phyloP scores from a whole-genome alignment of 208 protist species.

The Crithidia fasciculata region DNA sequence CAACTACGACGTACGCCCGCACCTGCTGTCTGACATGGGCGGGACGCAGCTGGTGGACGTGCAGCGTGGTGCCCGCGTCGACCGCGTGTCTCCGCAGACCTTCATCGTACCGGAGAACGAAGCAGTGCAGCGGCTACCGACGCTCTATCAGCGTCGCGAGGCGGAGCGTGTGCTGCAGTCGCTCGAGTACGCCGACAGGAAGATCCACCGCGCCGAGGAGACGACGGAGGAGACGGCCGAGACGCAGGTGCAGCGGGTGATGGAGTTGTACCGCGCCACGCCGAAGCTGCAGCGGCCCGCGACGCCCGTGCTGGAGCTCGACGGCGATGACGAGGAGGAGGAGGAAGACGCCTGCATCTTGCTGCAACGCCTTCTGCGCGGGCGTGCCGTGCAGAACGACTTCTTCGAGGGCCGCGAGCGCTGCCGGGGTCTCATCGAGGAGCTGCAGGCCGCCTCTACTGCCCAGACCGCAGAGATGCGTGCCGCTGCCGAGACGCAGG shows the following conservation, averaged over 20 bases:
- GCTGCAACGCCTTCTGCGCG: conserved; percentile 90
- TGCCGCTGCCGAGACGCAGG: conserved; percentile 38
- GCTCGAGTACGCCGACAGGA: conserved; percentile 79
- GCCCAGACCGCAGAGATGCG: conserved; percentile 77
- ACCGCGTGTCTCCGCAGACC: conserved; percentile 43
- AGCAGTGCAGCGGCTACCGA: conserved; percentile 69
- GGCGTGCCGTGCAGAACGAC: conserved; percentile 93
- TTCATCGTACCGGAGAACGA: conserved; percentile 76
- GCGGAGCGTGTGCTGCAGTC: conserved; percentile 79
- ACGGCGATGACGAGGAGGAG: conserved; percentile 85
- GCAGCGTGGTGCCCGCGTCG: conserved; percentile 47
- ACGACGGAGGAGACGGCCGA: conserved; percentile 5
- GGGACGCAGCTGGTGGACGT: conserved; percentile 76
- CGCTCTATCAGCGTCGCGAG: conserved; percentile 83
- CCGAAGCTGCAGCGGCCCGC: conserved; percentile 87
- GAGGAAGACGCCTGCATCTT: conserved; percentile 86
- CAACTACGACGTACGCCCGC: conserved; percentile 87
- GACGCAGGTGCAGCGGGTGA: conserved; percentile 46
- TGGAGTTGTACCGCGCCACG: conserved; percentile 89
- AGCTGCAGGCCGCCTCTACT: conserved; percentile 90
- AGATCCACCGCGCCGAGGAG: conserved; percentile 48
- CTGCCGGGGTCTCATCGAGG: conserved; percentile 91
- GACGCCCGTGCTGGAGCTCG: conserved; percentile 89
- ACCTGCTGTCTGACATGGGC: conserved; percentile 60
- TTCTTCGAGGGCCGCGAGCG: conserved; percentile 95